phyloP scores from a whole-genome alignment of 2,329 filamentous ascomycete species.

The Monosporascus sp. region DNA sequence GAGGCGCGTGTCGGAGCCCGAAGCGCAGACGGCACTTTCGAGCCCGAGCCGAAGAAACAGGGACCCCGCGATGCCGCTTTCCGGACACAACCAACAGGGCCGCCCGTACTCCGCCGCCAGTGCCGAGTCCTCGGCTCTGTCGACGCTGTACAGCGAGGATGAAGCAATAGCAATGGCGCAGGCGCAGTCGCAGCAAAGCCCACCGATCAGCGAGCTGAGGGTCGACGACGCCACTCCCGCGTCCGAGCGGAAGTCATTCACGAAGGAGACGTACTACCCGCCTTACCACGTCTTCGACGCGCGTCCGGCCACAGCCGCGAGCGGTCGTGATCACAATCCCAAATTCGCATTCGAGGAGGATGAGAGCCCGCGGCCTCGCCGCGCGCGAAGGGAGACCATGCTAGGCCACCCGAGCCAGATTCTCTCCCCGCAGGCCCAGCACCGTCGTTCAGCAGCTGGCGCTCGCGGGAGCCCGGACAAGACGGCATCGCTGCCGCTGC shows the following conservation, averaged over 20 bases:
- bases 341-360: slow-evolving; percentile 6
- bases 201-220: slow-evolving; percentile 5
- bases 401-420: not conserved
- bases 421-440: not conserved
- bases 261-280: slow-evolving; percentile 5
- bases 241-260: slow-evolving; percentile 5
- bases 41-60: slow-evolving; percentile 38
- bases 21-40: slow-evolving; percentile 31
- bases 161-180: slow-evolving; percentile 30
- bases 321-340: not conserved
- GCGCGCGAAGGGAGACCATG: slow-evolving; percentile 3
- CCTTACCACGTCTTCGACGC: slow-evolving; percentile 1
- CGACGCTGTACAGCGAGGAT: slow-evolving; percentile 52
- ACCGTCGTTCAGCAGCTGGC: not conserved
- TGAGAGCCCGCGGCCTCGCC: slow-evolving; percentile 7
- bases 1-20: slow-evolving; percentile 30
- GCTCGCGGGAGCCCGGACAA: not conserved
- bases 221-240: slow-evolving; percentile 3
- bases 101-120: slow-evolving; percentile 29
- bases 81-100: not conserved
- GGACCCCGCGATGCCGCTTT: slow-evolving; percentile 4
- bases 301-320: not conserved
- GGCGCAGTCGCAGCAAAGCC: slow-evolving; percentile 21
- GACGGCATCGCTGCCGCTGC: not conserved
- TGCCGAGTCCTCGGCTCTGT: slow-evolving; percentile 47